Conservation (phyloP, 345 rosid genomes). For the Microcos paniculata region DNA sequence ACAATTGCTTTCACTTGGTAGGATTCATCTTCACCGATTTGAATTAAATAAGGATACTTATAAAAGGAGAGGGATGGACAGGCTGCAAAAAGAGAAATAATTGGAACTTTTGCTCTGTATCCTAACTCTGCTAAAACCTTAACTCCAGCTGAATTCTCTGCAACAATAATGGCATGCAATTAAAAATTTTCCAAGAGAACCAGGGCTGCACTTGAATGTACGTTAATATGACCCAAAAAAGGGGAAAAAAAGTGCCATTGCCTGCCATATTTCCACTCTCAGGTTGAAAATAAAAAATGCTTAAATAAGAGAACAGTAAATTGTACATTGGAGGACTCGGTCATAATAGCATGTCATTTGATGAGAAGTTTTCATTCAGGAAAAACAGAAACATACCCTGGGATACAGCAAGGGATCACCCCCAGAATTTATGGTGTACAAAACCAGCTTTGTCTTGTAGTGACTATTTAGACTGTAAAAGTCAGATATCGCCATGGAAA, state of each 20-base stretch:
- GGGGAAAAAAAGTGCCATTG: too few relatives aligned
- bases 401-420: neutral
- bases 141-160: neutral
- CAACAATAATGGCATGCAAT: conserved; percentile 1
- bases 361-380: neutral
- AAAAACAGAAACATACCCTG: neutral
- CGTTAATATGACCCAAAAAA: too few relatives aligned
- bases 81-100: too few relatives aligned
- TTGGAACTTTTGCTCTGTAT: too few relatives aligned
- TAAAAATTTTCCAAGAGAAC: neutral
- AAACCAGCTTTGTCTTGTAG: neutral
- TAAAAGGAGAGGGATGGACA: conserved; percentile 33
- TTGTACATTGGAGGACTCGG: too few relatives aligned
- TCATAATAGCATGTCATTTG: neutral
- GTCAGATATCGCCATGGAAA: conserved; percentile 13
- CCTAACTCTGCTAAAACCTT: too few relatives aligned
- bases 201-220: neutral
- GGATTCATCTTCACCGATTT: conserved; percentile 41
- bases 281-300: neutral
- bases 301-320: neutral
- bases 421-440: neutral
- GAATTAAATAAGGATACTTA: conserved; percentile 27
- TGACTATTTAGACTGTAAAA: neutral
- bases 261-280: neutral
- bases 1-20: conserved; percentile 45